Conservation (phyloP, 495 filamentous ascomycete species). For the Aspergillus diversus region DNA sequence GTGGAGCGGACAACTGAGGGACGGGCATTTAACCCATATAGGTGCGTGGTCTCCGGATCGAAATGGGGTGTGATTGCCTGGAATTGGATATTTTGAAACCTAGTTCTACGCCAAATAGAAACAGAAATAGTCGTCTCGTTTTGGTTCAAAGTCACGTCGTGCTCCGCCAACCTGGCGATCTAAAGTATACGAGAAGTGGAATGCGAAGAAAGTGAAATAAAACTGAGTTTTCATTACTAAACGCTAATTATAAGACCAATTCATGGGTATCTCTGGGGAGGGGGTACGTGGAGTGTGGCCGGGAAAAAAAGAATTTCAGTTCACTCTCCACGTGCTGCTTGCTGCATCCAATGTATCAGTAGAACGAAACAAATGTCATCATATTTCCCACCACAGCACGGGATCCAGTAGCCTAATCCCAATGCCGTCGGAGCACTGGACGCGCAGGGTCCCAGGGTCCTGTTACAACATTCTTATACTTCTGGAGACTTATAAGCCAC, state of each 20-base stretch:
- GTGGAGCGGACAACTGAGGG: no score
- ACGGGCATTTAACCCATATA: no score
- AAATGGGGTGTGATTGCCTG: neutral
- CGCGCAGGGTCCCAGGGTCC: slow-evolving; percentile 97
- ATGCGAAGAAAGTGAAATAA: neutral
- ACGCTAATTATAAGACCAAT: slow-evolving; percentile 5
- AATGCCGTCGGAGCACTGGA: slow-evolving; percentile 69
- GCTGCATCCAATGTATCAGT: no score
- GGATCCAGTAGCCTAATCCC: slow-evolving; percentile 48
- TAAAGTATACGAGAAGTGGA: neutral
- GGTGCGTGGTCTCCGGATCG: neutral
- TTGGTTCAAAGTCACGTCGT: no score
- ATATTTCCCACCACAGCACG: neutral
- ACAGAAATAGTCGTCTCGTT: no score
- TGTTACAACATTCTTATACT: slow-evolving; percentile 98
- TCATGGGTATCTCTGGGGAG: neutral
- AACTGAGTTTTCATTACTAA: neutral
- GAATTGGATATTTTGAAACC: neutral
- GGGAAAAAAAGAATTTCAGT: neutral
- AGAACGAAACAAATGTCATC: no score
- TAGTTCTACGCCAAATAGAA: no score
- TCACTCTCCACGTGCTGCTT: neutral
- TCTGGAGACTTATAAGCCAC: slow-evolving; percentile 97
- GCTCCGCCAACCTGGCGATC: no score
- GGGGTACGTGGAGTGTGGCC: neutral